Conservation (phyloP, 208 protist species). For the Trypanosoma scelopori region DNA sequence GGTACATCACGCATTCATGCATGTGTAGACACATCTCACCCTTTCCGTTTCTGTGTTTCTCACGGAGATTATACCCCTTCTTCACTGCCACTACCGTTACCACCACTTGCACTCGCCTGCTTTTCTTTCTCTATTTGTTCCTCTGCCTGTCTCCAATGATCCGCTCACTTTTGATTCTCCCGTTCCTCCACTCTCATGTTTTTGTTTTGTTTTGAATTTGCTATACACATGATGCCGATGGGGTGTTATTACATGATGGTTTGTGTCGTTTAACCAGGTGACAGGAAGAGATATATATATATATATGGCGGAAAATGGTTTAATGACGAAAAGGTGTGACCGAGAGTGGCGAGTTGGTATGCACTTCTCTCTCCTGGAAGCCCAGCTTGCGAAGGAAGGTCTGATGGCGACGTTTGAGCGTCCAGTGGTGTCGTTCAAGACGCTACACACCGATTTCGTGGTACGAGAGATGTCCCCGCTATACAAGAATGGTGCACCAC, state of each 20-base stretch:
- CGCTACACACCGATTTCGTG: slow-evolving; percentile 86
- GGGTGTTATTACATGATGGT: slow-evolving; percentile 1
- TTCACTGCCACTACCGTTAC: slow-evolving; percentile 5
- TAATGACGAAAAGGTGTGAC: slow-evolving; percentile 7
- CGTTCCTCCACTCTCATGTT: no score
- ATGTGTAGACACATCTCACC: not conserved
- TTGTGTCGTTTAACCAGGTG: not conserved
- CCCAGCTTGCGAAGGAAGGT: slow-evolving; percentile 12
- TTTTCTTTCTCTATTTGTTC: slow-evolving; percentile 7
- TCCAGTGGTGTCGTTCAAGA: slow-evolving; percentile 62
- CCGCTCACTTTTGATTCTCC: no score
- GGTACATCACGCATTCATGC: not conserved
- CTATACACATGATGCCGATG: no score
- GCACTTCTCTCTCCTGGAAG: slow-evolving; percentile 43
- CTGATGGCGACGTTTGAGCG: slow-evolving; percentile 3
- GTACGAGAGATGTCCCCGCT: slow-evolving; percentile 75
- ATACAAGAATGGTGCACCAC: slow-evolving; percentile 60
- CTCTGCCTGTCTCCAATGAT: not conserved
- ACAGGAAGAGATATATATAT: not conserved
- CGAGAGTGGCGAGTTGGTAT: slow-evolving; percentile 72
- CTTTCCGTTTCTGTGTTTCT: not conserved
- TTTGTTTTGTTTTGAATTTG: no score
- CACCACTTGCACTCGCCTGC: not conserved
- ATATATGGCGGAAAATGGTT: slow-evolving; percentile 3
- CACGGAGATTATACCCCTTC: not conserved